Evolutionary conservation across 495 filamentous ascomycete genomes (phyloP), one percentile per base, ranked within the genome.

Genomic region (Aspergillus haitiensis): DNA sequence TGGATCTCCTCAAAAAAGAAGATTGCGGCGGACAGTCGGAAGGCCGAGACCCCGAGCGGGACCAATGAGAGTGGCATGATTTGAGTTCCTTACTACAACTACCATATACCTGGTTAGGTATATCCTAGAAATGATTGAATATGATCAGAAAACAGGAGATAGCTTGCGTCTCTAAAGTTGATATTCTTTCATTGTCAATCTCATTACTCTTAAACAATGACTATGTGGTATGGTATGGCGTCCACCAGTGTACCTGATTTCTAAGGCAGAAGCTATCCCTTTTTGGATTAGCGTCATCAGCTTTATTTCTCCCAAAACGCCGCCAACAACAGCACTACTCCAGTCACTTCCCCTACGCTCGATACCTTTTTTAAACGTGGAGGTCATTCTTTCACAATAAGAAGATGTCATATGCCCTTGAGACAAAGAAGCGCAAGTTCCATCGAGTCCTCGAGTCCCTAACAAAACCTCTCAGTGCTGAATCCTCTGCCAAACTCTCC

Each of bases 401-500:
- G 21, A 71, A 69, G 15, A 80, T 85, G 71, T 81, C 82, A 10
- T 82, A 81, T 66, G 79, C 76, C 4, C 66, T 79, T 9, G 77
- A 80, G 53, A 80, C 80, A 7, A 83, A 81, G 52, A 83, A 83
- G 65, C 75, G 81, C 31, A 83, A 84, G 56, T 83, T 82, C 40
- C 75, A 82, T 51, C 75, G 75, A n/a, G 75, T 82, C 7, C 72
- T 89, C 2, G 85, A 88, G 55, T 77, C 75, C 13, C 76, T 82
- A 37, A 73, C 79, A 66, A 67, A 76, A 67, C 64, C 72, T 31
- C 50, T 59, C 8, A 60, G 11, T 35, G 11, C 52, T 50, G 60
- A 60, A 15, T 27, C 54, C 21, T 68, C 78, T 67, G 69, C 78
- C 66, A 65, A 73, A 65, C 64, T 67, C 55, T 18, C 65, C 7